Base-by-base conservation (phyloP, 768 basidiomycete genomes). In the Lactarius sanguifluus region DNA sequence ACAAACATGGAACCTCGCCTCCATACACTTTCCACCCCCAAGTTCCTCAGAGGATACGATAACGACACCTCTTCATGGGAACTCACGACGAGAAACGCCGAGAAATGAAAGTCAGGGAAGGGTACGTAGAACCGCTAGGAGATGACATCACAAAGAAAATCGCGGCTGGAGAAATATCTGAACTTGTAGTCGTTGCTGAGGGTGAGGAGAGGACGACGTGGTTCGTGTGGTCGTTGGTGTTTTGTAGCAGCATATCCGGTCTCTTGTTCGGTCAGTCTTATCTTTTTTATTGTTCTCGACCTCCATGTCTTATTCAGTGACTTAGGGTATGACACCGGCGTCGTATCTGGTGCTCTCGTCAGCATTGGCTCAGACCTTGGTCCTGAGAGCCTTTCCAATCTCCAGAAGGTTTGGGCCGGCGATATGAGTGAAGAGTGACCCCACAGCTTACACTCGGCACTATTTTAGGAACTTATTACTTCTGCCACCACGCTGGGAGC, bases 301-400 rank as follows among this genome's bases (percentile, higher is more conserved):
- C 56, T 12, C 15, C 58, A 3, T 59, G 15, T 18, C 28, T 61
- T 20, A n/a, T 41, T 55, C 25, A 16, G 25, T 40, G 34, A 25
- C 18, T 58, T 61, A 57, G 89, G 90, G 30, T 92, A 92, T 71
- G 90, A 92, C 72, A 92, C 90, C 12, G 90, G 90, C 54, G 86
- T 90, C 43, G 88, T 92, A 28, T 90, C 89, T 62, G 91, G 91
- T 32, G 88, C 90, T n/a, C 80, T 92, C 40, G 88, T 91, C 28
- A 86, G 84, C 12, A 91, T 92, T 64, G 82, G 85, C 0, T 77
- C 80, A 5, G 89, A 91, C 71, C 79, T 92, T 47, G 87, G 88
- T 4, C 82, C 86, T 8, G 73, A 77, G 12, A 74, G 73, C 13
- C 78, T 91, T 25, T 85, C 86, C 2, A 79, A 85, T 68, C 80